Evolutionary conservation across 495 filamentous ascomycete species (phyloP), one percentile per base, ranked within the genome.

Genomic region (Filosporella fistucella): DNA sequence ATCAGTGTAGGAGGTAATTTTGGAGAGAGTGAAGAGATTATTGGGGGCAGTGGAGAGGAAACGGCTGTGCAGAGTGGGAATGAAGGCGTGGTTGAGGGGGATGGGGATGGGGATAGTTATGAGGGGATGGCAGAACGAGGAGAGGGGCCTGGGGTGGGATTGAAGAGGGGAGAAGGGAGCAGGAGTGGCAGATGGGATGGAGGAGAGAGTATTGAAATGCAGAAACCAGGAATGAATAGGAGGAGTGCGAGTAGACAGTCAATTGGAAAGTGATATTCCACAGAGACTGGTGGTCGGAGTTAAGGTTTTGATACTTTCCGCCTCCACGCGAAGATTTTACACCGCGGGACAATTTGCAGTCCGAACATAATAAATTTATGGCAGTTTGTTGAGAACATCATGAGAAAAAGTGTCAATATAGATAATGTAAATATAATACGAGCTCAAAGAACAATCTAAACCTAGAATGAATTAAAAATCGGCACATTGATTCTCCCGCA

Each of bases 1-100:
- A 84, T 90, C 70, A 85, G 83, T 56, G 84, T 86, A 6, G 86
- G 89, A 18, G 89, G 88, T 2, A 75, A 73, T 47, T 81, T 79
- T 64, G 83, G 79, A 0, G 64, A 73, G 49, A 60, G 55, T 25
- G 43, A 60, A 5, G 55, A 58, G 42, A 33, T 38, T 1, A 25
- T 12, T 18, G 34, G 45, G 32, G 21, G 36, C 14, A 47, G 42
- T 36, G 49, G 30, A 2, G 37, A 55, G 18, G 43, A 49, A 18
- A 44, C 25, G 4, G 45, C 14, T 11, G 45, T 46, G 35, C 45
- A 46, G 24, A 45, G 40, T 42, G 47, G 34, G n/a, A 48, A 28
- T 35, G 56, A 51, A 13, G 45, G 44, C 2, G 29, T 51, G 20
- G 38, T 40, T 9, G 44, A 34, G 21, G 51, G 45, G 8, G 29